phyloP scores from a whole-genome alignment of 208 protist species.

The Trypanosoma avium region DNA sequence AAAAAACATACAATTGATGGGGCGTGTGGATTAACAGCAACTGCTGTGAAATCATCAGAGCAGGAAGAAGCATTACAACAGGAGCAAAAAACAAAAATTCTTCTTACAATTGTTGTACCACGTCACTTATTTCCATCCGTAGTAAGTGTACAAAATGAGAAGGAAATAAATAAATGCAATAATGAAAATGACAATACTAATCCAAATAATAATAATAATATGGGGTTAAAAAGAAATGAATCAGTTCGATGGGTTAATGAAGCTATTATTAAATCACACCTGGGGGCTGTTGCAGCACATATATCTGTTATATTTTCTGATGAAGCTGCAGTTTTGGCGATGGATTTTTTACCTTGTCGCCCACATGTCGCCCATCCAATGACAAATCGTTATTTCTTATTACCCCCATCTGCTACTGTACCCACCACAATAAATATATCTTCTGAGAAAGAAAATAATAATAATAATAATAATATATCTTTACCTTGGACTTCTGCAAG shows the following conservation, averaged over 20 bases:
- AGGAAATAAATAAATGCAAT: background rate
- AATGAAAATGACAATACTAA: background rate
- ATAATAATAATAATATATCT: conserved; percentile 3
- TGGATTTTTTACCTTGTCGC: conserved; percentile 36
- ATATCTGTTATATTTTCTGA: conserved; percentile 71
- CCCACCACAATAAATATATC: background rate
- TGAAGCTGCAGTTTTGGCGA: conserved; percentile 60
- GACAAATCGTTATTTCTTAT: conserved; percentile 36
- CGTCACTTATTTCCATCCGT: conserved; percentile 64
- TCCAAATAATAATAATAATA: background rate
- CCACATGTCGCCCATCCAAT: conserved; percentile 28
- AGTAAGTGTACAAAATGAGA: background rate
- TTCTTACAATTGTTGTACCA: conserved; percentile 78
- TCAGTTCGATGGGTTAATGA: conserved; percentile 64
- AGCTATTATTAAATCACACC: conserved; percentile 62
- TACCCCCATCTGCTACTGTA: conserved; percentile 24
- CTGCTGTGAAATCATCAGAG: background rate
- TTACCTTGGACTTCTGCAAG: conserved; percentile 31
- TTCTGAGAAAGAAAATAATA: background rate
- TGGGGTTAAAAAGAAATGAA: background rate
- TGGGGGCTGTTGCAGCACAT: conserved; percentile 46
- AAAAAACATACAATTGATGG: conserved; percentile 80
- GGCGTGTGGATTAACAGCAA: conserved; percentile 57
- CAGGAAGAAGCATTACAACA: conserved; percentile 13
- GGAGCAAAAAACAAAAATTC: conserved; percentile 22